These are phyloP conservation scores for Suillus fuscotomentosus DNA, from an alignment of 768 basidiomycete species.

Conservation along the genomic window DNA sequence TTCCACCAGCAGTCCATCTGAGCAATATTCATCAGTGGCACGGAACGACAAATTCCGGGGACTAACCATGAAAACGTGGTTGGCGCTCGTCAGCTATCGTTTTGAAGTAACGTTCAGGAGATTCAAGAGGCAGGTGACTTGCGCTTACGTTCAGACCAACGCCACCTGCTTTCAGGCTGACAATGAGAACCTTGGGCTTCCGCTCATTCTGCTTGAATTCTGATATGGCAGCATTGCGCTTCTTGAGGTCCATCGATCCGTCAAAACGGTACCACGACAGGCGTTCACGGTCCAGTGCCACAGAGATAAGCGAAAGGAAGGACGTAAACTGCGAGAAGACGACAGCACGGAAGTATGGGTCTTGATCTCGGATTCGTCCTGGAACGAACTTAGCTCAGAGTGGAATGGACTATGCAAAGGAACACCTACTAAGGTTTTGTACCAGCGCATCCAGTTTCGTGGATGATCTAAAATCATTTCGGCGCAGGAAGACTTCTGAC, in stretches of 20 bases:
- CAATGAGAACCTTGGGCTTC: constrained; percentile 72
- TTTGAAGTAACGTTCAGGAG: constrained; percentile 6
- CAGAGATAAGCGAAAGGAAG: constrained; percentile 81
- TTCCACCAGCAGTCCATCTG: constrained; percentile 97
- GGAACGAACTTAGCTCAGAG: background rate
- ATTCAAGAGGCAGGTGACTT: background rate
- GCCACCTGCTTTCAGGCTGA: constrained; percentile 89
- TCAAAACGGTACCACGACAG: constrained; percentile 82
- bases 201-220: constrained; percentile 72
- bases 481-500: constrained; percentile 56
- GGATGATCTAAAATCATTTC: constrained; percentile 85
- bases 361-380: constrained; percentile 67
- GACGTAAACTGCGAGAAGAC: constrained; percentile 91
- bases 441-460: constrained; percentile 89
- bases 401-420: background rate
- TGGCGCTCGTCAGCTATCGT: constrained; percentile 68
- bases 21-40: constrained; percentile 6
- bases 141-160: constrained; percentile 79
- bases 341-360: constrained; percentile 77
- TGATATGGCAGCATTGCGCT: constrained; percentile 69
- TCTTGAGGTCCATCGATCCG: constrained; percentile 88
- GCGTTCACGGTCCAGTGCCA: constrained; percentile 63
- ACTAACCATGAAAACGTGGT: constrained; percentile 82
- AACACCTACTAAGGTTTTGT: constrained; percentile 59
- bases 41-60: background rate